Base-by-base conservation (phyloP, 2,329 filamentous ascomycete species). In the Parascedosporium putredinis region DNA sequence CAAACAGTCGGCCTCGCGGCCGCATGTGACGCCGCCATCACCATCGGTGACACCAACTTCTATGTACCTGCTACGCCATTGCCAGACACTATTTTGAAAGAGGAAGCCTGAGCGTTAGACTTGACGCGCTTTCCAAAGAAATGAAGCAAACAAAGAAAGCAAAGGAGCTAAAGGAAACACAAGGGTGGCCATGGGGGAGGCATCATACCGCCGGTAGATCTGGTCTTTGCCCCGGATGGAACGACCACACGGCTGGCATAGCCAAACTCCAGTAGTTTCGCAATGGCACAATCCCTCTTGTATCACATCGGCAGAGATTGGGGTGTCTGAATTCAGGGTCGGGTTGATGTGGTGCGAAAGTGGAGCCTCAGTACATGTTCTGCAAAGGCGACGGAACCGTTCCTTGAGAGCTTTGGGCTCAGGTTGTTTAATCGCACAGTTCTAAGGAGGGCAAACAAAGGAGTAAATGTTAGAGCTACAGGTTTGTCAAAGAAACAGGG, bases 11-110 rank as follows among this genome's bases (percentile, higher is more conserved):
- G 70, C 69, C 36, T 83, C 84, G n/a, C 88, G 80, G 0, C 88
- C 90, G 61, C 90, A 97, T 55, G 88, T 82, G 12, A 96, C 88
- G 25, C 89, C 90, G 57, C 91, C 84, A 59, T 89, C 83, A 27
- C 88, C 89, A 57, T 95, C 88, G 40, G 89, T 88, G 25, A 95
- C 88, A 4, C 90, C 90, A 0, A 88, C 81, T 55, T 88, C 85
- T 14, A 83, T 84, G 63, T 95, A 96, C 22, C 88, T 81, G 36
- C 80, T 87, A 47, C 90, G 83, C 90, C 90, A 96, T 54, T 81
- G 85, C 89, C 90, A 96, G 50, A 90, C 87, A 3, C 78, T 81
- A n/a, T n/a, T n/a, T n/a, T n/a, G n/a, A n/a, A n/a, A n/a, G n/a
- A n/a, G n/a, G n/a, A n/a, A n/a, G 51, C 5, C 23, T 29, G 27